phyloP scores from a whole-genome alignment of 2,329 filamentous ascomycete genomes.

The Calycina herbarum region DNA sequence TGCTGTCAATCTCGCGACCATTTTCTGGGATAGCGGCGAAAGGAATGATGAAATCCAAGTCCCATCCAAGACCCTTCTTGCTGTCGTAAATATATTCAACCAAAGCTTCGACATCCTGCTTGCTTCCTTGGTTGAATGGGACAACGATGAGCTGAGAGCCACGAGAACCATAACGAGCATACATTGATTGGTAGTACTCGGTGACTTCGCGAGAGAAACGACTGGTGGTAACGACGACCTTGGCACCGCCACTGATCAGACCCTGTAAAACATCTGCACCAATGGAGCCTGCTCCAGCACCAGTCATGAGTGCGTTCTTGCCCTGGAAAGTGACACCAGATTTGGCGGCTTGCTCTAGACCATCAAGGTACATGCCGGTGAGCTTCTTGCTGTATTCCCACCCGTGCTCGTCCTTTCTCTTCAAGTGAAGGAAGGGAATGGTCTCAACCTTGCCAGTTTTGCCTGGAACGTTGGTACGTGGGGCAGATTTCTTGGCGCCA shows the following conservation, averaged over 20 bases:
- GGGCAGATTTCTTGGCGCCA: constrained; percentile 55
- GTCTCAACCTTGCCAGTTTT: constrained; percentile 92
- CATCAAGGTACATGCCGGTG: constrained; percentile 88
- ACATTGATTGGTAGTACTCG: constrained; percentile 99
- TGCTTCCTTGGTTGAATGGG: constrained; percentile 98
- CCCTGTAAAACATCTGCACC: constrained; percentile 96
- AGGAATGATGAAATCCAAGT: constrained; percentile 92
- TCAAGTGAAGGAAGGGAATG: constrained; percentile 95
- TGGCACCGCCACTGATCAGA: constrained; percentile 92
- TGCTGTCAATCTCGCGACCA: constrained; percentile 92
- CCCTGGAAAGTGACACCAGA: constrained; percentile 87
- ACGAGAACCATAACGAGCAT: constrained; percentile 87
- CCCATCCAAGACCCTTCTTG: constrained; percentile 97
- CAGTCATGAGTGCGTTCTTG: constrained; percentile 97
- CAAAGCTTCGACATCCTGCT: constrained; percentile 93
- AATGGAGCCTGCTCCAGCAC: constrained; percentile 95
- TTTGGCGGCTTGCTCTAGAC: constrained; percentile 83
- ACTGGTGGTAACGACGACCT: constrained; percentile 94
- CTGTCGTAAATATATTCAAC: constrained; percentile 95
- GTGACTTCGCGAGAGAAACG: constrained; percentile 96
- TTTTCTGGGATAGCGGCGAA: constrained; percentile 98
- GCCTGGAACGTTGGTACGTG: constrained; percentile 49
- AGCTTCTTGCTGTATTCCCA: constrained; percentile 99
- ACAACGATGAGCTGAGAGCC: constrained; percentile 97
- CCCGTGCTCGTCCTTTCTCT: constrained; percentile 88